Percentiles rank a stretch among this genome's conserved stretches.
Conservation (phyloP, 345 rosid genomes). For the Clarkia xantiana region DNA sequence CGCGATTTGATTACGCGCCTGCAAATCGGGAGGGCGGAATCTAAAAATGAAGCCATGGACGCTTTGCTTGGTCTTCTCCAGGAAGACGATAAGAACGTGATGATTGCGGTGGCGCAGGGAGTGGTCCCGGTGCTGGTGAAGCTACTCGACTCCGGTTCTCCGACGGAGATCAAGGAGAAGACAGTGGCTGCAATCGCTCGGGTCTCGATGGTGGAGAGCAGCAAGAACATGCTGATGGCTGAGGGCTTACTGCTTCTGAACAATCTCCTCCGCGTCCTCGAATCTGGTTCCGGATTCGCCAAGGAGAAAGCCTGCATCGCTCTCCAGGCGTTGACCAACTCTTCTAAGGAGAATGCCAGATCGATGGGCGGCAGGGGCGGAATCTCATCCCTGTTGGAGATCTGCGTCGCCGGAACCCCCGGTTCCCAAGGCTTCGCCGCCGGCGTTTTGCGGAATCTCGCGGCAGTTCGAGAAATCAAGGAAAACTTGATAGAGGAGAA, state of each 20-base stretch:
- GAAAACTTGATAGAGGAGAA: conserved; percentile 69
- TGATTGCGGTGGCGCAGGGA: conserved; percentile 83
- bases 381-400: conserved; percentile 61
- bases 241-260: conserved; percentile 67
- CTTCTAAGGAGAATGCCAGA: conserved; percentile 68
- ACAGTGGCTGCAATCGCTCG: conserved; percentile 54
- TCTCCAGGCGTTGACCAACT: conserved; percentile 42
- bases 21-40: conserved; percentile 65
- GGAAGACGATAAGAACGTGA: conserved; percentile 77
- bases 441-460: conserved; percentile 64
- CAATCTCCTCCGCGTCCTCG: conserved; percentile 62
- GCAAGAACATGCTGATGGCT: conserved; percentile 59
- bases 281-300: conserved; percentile 78
- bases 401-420: conserved; percentile 73
- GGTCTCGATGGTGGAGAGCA: conserved; percentile 60
- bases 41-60: conserved; percentile 67
- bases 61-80: conserved; percentile 32
- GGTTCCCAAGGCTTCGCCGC: conserved; percentile 77
- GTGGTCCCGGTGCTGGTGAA: conserved; percentile 64
- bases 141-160: conserved; percentile 46
- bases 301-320: conserved; percentile 81
- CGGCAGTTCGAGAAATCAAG: conserved; percentile 37
- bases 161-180: conserved; percentile 52
- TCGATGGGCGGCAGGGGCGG: conserved; percentile 83
- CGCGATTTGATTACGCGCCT: conserved; percentile 55